These are phyloP conservation scores for Solanum chmielewskii DNA, from an alignment of 257 asterid species.

Conservation along the genomic window DNA sequence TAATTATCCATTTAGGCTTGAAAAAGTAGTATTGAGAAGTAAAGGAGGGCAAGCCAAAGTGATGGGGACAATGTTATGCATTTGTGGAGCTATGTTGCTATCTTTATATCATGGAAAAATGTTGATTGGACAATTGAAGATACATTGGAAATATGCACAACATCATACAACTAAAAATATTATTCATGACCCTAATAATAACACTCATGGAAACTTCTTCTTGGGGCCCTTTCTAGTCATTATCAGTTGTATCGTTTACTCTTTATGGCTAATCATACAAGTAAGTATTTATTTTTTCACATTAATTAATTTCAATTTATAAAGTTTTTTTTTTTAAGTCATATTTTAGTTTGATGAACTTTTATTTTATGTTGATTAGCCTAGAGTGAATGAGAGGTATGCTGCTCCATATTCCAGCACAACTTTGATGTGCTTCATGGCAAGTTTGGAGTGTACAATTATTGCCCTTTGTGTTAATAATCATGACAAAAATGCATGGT, in stretches of 20 bases:
- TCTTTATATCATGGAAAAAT: constrained; percentile 53
- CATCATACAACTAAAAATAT: constrained; percentile 6
- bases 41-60: constrained; percentile 62
- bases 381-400: constrained; percentile 43
- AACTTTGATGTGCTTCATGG: constrained; percentile 63
- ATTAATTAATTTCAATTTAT: too few relatives aligned
- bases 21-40: constrained; percentile 40
- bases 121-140: constrained; percentile 37
- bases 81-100: constrained; percentile 65
- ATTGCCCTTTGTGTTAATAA: constrained; percentile 46
- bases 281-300: constrained; percentile 7
- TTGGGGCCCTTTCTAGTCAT: constrained; percentile 66
- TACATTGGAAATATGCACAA: constrained; percentile 62
- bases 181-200: not conserved
- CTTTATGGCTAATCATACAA: constrained; percentile 68
- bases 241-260: constrained; percentile 60
- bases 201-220: constrained; percentile 28
- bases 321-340: not conserved
- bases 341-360: not conserved
- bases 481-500: constrained; percentile 50
- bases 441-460: constrained; percentile 54
- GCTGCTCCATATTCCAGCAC: constrained; percentile 73
- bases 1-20: constrained; percentile 25
- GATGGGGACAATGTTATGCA: constrained; percentile 55
- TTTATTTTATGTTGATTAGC: constrained; percentile 10